Evolutionary conservation across 768 basidiomycete genomes (phyloP).

Genomic region (Mycena sanguinolenta): DNA sequence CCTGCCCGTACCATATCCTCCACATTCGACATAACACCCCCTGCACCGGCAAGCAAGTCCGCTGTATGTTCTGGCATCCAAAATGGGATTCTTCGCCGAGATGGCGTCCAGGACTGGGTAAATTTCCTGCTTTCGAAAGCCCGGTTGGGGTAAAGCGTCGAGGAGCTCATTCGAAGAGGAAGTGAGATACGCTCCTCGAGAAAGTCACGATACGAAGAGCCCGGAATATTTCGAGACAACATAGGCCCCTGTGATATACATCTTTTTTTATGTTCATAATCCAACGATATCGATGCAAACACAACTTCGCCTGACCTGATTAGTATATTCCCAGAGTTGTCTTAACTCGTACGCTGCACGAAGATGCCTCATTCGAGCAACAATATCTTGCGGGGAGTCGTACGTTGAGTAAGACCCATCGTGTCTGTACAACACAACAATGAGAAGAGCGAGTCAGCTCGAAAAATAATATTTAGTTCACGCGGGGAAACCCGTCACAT

Average conservation of each 20-base stretch:
- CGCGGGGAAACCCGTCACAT: not conserved
- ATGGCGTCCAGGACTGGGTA: not conserved
- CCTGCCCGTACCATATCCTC: not conserved
- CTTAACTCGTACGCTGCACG: not conserved
- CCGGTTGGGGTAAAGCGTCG: not conserved
- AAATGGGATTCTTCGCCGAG: not conserved
- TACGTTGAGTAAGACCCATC: not conserved
- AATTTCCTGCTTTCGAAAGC: not conserved
- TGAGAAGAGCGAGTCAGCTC: not conserved
- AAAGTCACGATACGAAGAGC: not conserved
- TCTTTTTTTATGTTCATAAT: not conserved
- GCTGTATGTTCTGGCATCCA: not conserved
- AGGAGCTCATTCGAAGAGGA: not conserved
- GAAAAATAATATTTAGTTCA: not conserved
- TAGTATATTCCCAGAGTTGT: not conserved
- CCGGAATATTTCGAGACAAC: not conserved
- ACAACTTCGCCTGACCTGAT: not conserved
- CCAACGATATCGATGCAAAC: not conserved
- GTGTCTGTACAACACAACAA: not conserved
- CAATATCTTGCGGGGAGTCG: not conserved
- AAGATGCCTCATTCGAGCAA: not conserved
- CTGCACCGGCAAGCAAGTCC: not conserved
- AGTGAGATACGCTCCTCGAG: not conserved
- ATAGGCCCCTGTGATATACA: not conserved
- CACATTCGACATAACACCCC: not conserved